These are phyloP conservation scores for Rhexocercosporidium sp. DNA, from an alignment of 2,329 filamentous ascomycete genomes.

Conservation along the genomic window DNA sequence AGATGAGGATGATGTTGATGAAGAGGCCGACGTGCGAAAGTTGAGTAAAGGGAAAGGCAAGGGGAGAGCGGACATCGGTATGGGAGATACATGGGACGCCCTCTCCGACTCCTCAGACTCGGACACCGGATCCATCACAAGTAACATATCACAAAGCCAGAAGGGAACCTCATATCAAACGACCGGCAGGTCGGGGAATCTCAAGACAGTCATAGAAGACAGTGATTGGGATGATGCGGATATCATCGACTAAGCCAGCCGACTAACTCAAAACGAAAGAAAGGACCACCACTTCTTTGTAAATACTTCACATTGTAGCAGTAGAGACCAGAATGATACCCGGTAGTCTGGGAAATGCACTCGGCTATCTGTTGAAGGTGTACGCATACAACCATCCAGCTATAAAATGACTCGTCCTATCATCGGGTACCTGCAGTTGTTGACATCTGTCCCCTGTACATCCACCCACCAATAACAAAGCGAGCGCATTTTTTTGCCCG, in stretches of 20 bases:
- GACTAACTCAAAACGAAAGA: not conserved
- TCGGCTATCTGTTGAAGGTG: too few species aligned
- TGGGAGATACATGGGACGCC: constrained; percentile 29
- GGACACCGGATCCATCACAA: constrained; percentile 31
- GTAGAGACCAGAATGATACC: not conserved
- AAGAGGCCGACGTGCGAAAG: constrained; percentile 13
- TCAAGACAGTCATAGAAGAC: constrained; percentile 56
- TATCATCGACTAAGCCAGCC: constrained; percentile 44
- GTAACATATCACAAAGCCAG: constrained; percentile 20
- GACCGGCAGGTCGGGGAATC: constrained; percentile 22
- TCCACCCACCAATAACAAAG: not conserved
- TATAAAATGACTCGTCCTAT: not conserved
- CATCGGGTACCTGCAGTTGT: constrained; percentile 4
- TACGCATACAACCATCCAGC: not conserved
- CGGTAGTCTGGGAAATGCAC: too few species aligned
- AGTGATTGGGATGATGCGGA: constrained; percentile 59
- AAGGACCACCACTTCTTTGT: not conserved
- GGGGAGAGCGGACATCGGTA: not conserved
- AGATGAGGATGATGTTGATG: not conserved
- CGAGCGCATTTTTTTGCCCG: not conserved
- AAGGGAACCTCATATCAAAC: constrained; percentile 20
- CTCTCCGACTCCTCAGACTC: constrained; percentile 33
- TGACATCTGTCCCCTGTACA: not conserved
- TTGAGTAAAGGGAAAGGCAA: not conserved
- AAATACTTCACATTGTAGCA: not conserved